Conservation (phyloP, 192 early-diverging fungal species). For the Cetraspora pellucida region DNA sequence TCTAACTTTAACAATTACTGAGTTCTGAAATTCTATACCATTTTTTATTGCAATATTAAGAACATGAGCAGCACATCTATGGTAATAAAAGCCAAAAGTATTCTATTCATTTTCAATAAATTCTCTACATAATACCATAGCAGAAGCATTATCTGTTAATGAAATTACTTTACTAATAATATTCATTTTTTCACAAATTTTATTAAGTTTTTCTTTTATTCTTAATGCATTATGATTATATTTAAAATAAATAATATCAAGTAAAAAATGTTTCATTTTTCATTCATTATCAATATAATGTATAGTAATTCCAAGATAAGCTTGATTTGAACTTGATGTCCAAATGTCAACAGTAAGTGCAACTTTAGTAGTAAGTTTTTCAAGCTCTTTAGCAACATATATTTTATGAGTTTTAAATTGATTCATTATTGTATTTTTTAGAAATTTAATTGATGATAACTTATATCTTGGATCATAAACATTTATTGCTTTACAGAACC, state of each 20-base stretch:
- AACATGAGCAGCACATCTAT: constrained; percentile 22
- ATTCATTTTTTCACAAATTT: constrained; percentile 12
- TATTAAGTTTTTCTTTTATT: background rate
- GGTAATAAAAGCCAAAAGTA: background rate
- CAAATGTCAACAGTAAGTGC: background rate
- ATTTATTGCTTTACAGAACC: no score
- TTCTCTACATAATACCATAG: background rate
- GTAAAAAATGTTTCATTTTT: background rate
- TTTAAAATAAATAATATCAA: constrained; percentile 16
- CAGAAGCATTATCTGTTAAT: constrained; percentile 16
- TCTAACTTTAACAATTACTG: constrained; percentile 17
- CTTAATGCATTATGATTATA: background rate
- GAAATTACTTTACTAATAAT: background rate
- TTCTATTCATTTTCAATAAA: background rate
- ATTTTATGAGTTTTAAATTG: no score
- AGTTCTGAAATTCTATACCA: background rate
- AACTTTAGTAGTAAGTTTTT: background rate
- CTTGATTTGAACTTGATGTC: background rate
- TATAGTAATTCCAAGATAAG: background rate
- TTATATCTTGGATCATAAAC: no score
- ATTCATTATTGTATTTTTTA: no score
- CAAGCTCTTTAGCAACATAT: background rate
- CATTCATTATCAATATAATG: background rate
- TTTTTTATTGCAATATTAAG: constrained; percentile 20
- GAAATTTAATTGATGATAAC: no score